Evolutionary conservation across 2,329 filamentous ascomycete genomes (phyloP), one percentile per base, ranked within the genome.

Genomic region (Epichloe gansuensis): DNA sequence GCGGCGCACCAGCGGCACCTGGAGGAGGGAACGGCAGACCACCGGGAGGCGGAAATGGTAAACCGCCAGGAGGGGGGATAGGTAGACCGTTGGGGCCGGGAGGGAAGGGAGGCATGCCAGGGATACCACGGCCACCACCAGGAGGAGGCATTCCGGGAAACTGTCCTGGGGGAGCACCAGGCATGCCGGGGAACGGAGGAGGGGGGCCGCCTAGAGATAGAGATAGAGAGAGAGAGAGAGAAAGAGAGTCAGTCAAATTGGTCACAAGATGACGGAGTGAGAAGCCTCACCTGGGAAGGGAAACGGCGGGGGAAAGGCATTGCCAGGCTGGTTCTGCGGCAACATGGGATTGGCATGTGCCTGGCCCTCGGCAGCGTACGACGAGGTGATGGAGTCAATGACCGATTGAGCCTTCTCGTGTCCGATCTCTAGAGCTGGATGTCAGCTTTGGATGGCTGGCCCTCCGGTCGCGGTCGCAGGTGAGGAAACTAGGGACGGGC

Each of bases 401-500:
- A 98, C 93, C 48, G 87, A 93, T 71, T 98, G 93, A 54, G 93
- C 91, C 74, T 97, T 95, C 72, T 97, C 93, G 70, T 96, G 91
- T 47, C 91, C 93, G 68, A 98, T 97, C 74, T 97, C 88, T 91
- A 53, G 4, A 25, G 27, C 35, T n/a, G 38, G 41, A 40, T 40
- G 21, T 35, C 31, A 50, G 47, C n/a, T 13, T 43, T 21, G 17
- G 17, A 21, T 2, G 12, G 41, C 25, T 21, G 21, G 23, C 36
- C 5, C 23, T 43, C 9, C 12, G 45, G 17, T 21, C 17, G 17
- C 17, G 23, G 35, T 15, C 36, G 23, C 39, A 34, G 41, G 13
- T 31, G 13, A 31, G 27, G 15, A 45, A 49, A 11, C 15, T 2
- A n/a, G 49, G 31, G 17, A 36, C 9, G 17, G 17, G 17, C 2